Percentiles rank a stretch among this genome's conserved stretches.
Conservation (phyloP, 768 basidiomycete species). For the Leccinum ochraceum region DNA sequence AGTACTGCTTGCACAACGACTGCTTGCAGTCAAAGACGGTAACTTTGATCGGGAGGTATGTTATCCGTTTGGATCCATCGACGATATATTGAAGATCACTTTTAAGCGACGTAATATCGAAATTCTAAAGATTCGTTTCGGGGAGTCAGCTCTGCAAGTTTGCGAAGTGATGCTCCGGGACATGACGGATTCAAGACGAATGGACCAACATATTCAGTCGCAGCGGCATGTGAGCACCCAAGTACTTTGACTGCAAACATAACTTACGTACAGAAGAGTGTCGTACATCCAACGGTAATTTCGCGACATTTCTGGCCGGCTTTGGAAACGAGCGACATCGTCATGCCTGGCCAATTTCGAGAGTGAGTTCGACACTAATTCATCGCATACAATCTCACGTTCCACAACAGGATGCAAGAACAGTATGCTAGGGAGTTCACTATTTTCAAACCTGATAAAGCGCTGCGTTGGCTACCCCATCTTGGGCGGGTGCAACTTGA, state of each 20-base stretch:
- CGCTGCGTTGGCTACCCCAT: constrained; percentile 85
- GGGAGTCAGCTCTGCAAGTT: constrained; percentile 87
- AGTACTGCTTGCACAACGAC: constrained; percentile 82
- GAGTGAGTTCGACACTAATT: constrained; percentile 46
- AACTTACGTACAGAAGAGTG: constrained; percentile 44
- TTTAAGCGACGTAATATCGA: constrained; percentile 86
- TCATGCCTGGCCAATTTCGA: constrained; percentile 85
- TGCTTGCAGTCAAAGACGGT: constrained; percentile 80
- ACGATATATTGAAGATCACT: constrained; percentile 6
- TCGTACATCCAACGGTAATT: constrained; percentile 87
- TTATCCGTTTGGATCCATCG: background rate
- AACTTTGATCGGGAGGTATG: constrained; percentile 68
- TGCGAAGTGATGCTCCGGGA: constrained; percentile 99
- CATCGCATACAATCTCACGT: constrained; percentile 1
- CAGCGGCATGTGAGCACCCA: constrained; percentile 56
- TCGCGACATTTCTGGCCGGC: constrained; percentile 96
- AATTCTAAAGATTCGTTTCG: constrained; percentile 93
- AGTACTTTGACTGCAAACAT: background rate
- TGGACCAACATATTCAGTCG: constrained; percentile 84
- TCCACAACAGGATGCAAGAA: constrained; percentile 59
- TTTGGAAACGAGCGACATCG: constrained; percentile 68
- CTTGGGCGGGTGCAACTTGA: constrained; percentile 83
- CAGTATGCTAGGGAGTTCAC: constrained; percentile 75
- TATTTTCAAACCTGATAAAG: constrained; percentile 92
- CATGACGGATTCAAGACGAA: constrained; percentile 91